phyloP scores from a whole-genome alignment of 768 basidiomycete species.

The Phaeotremella skinneri region DNA sequence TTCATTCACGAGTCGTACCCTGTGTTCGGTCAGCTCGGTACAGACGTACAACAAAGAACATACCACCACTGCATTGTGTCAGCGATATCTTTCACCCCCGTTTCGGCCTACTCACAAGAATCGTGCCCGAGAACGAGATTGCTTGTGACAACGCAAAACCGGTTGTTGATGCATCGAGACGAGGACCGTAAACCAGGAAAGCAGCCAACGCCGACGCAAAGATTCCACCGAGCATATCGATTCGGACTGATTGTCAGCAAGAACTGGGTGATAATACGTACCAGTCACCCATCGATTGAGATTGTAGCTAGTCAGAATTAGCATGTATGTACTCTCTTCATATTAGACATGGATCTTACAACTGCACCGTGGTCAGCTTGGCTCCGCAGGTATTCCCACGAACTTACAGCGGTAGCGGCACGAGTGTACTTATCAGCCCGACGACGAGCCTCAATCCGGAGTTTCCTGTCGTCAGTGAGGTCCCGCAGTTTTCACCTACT shows the following conservation, averaged over 20 bases:
- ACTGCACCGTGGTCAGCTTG: conserved; percentile 11
- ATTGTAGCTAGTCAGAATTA: conserved; percentile 54
- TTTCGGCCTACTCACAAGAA: conserved; percentile 30
- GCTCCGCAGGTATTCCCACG: neutral
- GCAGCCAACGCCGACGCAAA: conserved; percentile 62
- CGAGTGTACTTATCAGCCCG: conserved; percentile 59
- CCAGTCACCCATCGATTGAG: conserved; percentile 49
- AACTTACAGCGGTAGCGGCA: conserved; percentile 35
- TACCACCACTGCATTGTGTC: conserved; percentile 29
- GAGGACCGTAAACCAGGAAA: conserved; percentile 58
- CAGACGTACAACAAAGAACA: neutral
- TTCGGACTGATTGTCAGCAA: conserved; percentile 50
- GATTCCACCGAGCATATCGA: conserved; percentile 63
- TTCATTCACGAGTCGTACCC: conserved; percentile 49
- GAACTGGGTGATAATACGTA: neutral
- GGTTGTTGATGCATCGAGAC: conserved; percentile 43
- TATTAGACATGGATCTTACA: conserved; percentile 3
- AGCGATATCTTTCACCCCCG: conserved; percentile 7
- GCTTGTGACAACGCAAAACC: conserved; percentile 51
- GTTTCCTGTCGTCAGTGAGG: conserved; percentile 22
- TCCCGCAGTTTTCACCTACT: conserved; percentile 18
- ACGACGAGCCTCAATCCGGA: conserved; percentile 56
- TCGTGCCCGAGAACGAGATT: conserved; percentile 46
- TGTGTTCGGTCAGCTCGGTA: neutral
- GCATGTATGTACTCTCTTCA: conserved; percentile 52